These are phyloP conservation scores for Copromyces sp. DNA, from an alignment of 495 filamentous ascomycete genomes.

Conservation along the genomic window DNA sequence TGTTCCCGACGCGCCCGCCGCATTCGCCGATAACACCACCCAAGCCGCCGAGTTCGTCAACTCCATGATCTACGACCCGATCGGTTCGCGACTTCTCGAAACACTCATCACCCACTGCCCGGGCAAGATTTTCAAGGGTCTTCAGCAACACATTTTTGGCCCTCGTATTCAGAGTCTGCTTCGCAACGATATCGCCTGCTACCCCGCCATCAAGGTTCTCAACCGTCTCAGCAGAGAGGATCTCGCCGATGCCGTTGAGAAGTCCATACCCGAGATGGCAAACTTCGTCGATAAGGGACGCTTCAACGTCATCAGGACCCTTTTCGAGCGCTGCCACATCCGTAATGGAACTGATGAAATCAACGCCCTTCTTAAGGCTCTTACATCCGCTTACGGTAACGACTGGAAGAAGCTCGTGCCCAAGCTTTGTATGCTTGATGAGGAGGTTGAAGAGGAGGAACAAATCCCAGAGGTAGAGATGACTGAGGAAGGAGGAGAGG, in stretches of 20 bases:
- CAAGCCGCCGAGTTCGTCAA: slow-evolving; percentile 58
- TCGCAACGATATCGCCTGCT: slow-evolving; percentile 81
- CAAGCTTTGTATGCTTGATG: slow-evolving; percentile 46
- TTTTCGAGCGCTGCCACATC: slow-evolving; percentile 75
- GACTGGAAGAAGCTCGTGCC: slow-evolving; percentile 44
- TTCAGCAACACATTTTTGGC: slow-evolving; percentile 66
- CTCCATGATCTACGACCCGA: slow-evolving; percentile 73
- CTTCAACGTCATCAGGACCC: slow-evolving; percentile 62
- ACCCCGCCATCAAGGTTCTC: slow-evolving; percentile 68
- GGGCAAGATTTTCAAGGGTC: slow-evolving; percentile 76
- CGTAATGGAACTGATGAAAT: slow-evolving; percentile 48
- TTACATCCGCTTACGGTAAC: slow-evolving; percentile 48
- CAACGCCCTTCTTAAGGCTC: slow-evolving; percentile 46
- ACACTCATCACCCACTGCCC: slow-evolving; percentile 69
- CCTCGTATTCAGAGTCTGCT: slow-evolving; percentile 66
- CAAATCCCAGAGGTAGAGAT: not conserved
- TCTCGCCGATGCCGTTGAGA: slow-evolving; percentile 54
- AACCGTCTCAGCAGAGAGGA: slow-evolving; percentile 79
- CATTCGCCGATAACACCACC: slow-evolving; percentile 32
- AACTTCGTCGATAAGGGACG: slow-evolving; percentile 62
- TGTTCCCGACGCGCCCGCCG: slow-evolving; percentile 33
- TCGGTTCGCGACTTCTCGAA: slow-evolving; percentile 84
- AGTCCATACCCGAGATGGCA: slow-evolving; percentile 58
- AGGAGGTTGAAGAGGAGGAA: slow-evolving; percentile 25
- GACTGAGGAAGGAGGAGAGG: not conserved